Evolutionary conservation across 2,329 filamentous ascomycete species (phyloP).

Genomic region (Aspergillus oerlinghausenensis): DNA sequence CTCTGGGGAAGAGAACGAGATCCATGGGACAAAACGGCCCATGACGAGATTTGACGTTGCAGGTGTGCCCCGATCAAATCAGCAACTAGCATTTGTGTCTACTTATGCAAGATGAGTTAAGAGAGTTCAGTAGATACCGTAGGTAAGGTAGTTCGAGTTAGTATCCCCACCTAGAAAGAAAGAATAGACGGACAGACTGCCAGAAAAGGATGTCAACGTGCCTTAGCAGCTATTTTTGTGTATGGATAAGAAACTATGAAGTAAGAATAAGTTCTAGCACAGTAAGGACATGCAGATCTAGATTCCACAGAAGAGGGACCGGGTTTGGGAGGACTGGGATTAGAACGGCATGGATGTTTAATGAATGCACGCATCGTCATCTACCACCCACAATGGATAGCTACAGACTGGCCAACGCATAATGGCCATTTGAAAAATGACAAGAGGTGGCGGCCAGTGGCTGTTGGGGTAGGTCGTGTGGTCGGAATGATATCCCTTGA

Average conservation of each 20-base stretch:
- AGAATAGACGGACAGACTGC: background rate
- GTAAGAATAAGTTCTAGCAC: background rate
- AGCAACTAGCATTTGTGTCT: background rate
- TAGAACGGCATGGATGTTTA: background rate
- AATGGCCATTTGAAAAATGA: constrained; percentile 3
- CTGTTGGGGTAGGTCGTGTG: background rate
- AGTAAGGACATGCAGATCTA: background rate
- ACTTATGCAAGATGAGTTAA: background rate
- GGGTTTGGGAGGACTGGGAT: background rate
- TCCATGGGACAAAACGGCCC: background rate
- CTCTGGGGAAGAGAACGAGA: background rate
- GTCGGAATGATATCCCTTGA: constrained; percentile 12
- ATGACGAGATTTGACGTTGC: background rate
- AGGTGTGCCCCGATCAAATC: background rate
- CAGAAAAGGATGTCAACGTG: background rate
- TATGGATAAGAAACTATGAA: background rate
- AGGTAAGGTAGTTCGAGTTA: background rate
- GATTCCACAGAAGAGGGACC: background rate
- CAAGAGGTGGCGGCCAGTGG: constrained; percentile 11
- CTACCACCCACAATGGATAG: background rate
- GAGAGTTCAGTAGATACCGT: background rate
- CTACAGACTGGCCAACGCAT: background rate
- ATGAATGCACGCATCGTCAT: background rate
- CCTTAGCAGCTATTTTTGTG: background rate
- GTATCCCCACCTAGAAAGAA: background rate